These are phyloP conservation scores for Gloeopeniophorella convolvens DNA, from an alignment of 768 basidiomycete genomes.

Conservation along the genomic window DNA sequence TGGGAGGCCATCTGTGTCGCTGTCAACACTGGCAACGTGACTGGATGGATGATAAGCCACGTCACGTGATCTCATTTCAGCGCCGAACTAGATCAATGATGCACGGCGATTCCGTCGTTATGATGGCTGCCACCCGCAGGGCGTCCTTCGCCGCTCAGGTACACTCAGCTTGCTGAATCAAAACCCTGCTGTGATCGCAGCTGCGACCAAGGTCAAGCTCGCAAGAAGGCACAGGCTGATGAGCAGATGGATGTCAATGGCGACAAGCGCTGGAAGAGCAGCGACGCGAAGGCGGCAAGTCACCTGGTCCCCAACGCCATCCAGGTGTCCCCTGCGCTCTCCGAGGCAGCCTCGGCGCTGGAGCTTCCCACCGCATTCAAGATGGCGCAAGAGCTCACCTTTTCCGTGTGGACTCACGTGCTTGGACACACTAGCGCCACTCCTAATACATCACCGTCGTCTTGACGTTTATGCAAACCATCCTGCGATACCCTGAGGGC, in stretches of 20 bases:
- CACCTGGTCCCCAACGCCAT: slow-evolving; percentile 20
- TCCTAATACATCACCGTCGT: slow-evolving; percentile 82
- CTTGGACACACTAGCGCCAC: slow-evolving; percentile 59
- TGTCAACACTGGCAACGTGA: too few relatives aligned
- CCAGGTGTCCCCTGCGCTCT: slow-evolving; percentile 30
- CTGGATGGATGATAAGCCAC: too few relatives aligned
- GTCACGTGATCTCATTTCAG: too few relatives aligned
- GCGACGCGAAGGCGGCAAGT: slow-evolving; percentile 24
- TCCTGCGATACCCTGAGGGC: slow-evolving; percentile 58
- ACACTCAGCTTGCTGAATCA: slow-evolving; percentile 33
- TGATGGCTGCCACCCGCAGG: slow-evolving; percentile 61
- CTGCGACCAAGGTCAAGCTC: slow-evolving; percentile 34
- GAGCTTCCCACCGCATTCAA: slow-evolving; percentile 57
- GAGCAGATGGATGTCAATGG: slow-evolving; percentile 62
- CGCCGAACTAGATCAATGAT: too few relatives aligned
- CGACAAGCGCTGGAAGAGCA: slow-evolving; percentile 29
- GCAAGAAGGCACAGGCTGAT: slow-evolving; percentile 29
- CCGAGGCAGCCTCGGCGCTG: slow-evolving; percentile 24
- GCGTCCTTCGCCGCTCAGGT: slow-evolving; percentile 61
- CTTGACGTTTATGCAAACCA: slow-evolving; percentile 81
- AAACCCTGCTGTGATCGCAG: slow-evolving; percentile 28
- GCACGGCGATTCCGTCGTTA: too few relatives aligned
- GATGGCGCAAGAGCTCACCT: slow-evolving; percentile 72
- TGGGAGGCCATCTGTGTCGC: too few relatives aligned
- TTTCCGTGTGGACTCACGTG: slow-evolving; percentile 65